These are phyloP conservation scores for Serendipita sp. DNA, from an alignment of 768 basidiomycete genomes.

Conservation along the genomic window DNA sequence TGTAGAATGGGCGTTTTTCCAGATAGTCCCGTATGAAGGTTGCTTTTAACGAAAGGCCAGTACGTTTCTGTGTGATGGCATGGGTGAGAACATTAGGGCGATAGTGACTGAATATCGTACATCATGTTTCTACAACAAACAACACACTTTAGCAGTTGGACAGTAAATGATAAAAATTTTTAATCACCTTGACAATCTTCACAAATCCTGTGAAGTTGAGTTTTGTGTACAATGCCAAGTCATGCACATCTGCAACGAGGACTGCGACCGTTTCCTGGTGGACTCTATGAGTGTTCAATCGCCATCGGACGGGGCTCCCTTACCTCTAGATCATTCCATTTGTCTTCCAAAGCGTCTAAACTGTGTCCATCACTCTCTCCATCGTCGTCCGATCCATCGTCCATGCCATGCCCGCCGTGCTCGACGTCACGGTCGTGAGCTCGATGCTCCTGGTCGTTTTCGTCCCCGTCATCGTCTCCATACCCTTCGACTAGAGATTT, in stretches of 20 bases:
- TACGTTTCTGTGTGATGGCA: constrained; percentile 63
- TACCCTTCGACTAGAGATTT: constrained; percentile 44
- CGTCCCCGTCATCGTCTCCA: constrained; percentile 46
- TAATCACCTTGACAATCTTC: constrained; percentile 87
- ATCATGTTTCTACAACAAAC: constrained; percentile 80
- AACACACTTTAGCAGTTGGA: constrained; percentile 9
- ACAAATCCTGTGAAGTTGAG: constrained; percentile 98
- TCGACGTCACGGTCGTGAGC: constrained; percentile 14
- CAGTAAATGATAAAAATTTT: background rate
- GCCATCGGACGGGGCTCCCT: background rate
- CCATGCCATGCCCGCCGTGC: constrained; percentile 14
- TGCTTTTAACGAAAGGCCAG: constrained; percentile 61
- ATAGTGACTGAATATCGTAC: constrained; percentile 26
- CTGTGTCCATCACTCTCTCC: constrained; percentile 37
- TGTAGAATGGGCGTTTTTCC: constrained; percentile 91
- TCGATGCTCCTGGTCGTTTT: constrained; percentile 15
- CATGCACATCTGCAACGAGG: constrained; percentile 72
- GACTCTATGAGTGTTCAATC: background rate
- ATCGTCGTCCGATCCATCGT: constrained; percentile 25
- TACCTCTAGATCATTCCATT: constrained; percentile 63
- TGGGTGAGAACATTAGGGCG: background rate
- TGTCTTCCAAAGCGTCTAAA: constrained; percentile 64
- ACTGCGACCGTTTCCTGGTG: constrained; percentile 74
- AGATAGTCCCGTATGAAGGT: constrained; percentile 84
- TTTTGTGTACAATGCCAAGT: constrained; percentile 86